Conservation (phyloP, 169 alveolate genomes). For the Plasmodium vinckei region DNA sequence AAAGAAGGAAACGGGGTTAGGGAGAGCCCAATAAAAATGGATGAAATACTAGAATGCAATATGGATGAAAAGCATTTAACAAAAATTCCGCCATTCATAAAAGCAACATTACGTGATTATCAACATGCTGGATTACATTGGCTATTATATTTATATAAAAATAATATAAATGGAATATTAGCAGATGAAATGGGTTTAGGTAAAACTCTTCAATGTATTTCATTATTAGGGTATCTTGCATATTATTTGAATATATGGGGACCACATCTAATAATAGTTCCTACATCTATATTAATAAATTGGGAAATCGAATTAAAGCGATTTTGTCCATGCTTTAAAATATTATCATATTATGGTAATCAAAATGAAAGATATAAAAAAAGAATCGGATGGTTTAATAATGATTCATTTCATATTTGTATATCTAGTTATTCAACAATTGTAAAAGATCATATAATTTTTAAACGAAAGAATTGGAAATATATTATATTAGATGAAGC, state of each 20-base stretch:
- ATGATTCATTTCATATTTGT: constrained; percentile 97
- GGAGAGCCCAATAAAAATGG: neutral
- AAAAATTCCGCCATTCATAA: constrained; percentile 91
- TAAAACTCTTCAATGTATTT: constrained; percentile 98
- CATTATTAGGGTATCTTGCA: constrained; percentile 97
- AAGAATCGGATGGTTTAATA: constrained; percentile 95
- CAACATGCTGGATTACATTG: constrained; percentile 97
- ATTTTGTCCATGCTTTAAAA: constrained; percentile 98
- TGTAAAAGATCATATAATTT: constrained; percentile 94
- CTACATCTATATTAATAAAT: constrained; percentile 97
- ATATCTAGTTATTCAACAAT: constrained; percentile 97
- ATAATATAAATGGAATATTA: constrained; percentile 96
- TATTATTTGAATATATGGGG: constrained; percentile 97
- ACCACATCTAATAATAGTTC: constrained; percentile 99
- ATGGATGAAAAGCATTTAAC: constrained; percentile 82
- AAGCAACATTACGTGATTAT: constrained; percentile 94
- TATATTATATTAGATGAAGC: constrained; percentile 99
- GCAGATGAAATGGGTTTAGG: constrained; percentile 99
- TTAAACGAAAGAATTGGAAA: constrained; percentile 97
- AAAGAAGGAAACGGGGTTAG: too few relatives aligned
- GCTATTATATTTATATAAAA: constrained; percentile 96
- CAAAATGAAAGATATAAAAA: constrained; percentile 87
- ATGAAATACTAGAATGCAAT: constrained; percentile 76
- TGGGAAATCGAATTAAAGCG: constrained; percentile 99
- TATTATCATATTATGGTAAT: constrained; percentile 96